These are phyloP conservation scores for Globisporangium heterothallicum DNA, from an alignment of 352 stramenopile genomes.

Conservation along the genomic window DNA sequence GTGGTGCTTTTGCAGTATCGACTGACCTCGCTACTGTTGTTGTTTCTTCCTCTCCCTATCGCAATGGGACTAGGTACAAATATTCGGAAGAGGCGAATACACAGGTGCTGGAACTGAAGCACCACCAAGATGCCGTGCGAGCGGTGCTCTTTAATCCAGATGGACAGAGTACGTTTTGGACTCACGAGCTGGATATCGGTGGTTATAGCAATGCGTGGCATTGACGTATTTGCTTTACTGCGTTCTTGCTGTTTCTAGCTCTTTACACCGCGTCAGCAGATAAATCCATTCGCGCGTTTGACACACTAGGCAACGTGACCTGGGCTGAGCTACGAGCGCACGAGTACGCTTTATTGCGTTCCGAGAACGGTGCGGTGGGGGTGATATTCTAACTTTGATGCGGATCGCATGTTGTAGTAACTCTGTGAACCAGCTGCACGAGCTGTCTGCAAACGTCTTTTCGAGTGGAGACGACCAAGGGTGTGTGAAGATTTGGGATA, in stretches of 20 bases:
- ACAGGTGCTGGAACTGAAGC: constrained; percentile 66
- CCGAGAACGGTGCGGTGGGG: not conserved
- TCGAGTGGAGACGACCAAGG: constrained; percentile 77
- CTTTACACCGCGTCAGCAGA: constrained; percentile 75
- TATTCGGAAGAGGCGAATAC: constrained; percentile 70
- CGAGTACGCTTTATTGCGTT: constrained; percentile 23
- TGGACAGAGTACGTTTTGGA: constrained; percentile 51
- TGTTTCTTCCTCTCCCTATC: constrained; percentile 1
- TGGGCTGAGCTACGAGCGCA: constrained; percentile 81
- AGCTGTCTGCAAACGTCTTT: constrained; percentile 67
- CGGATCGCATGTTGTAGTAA: constrained; percentile 22
- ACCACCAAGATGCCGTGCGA: constrained; percentile 69
- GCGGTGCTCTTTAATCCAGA: constrained; percentile 68
- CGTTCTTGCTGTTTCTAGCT: constrained; percentile 22
- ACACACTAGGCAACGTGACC: constrained; percentile 65
- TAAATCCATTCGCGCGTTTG: constrained; percentile 80
- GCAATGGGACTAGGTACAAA: constrained; percentile 73
- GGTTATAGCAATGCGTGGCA: not conserved
- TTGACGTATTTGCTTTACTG: not conserved
- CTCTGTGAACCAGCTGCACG: constrained; percentile 69
- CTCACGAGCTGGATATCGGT: not conserved
- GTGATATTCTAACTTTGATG: not conserved
- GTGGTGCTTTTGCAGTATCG: not conserved
- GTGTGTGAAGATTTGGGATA: constrained; percentile 86
- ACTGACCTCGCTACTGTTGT: not conserved